Evolutionary conservation across 257 asterid species (phyloP), one percentile per base, ranked within the genome.

Genomic region (Solanum corneliomulleri): DNA sequence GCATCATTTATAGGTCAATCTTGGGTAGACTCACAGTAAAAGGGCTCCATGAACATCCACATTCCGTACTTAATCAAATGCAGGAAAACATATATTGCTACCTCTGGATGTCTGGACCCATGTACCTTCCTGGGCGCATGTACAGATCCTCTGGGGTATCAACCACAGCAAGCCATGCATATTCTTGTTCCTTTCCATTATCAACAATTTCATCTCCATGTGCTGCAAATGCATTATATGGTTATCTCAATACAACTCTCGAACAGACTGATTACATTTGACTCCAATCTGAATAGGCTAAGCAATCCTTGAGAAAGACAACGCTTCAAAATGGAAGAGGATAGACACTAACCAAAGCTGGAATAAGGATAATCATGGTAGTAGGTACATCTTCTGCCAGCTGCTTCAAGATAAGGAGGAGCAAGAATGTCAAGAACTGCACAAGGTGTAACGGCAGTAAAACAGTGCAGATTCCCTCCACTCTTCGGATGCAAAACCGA

Each of bases 401-500:
- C 92, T 86, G 84, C 87, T 91, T 92, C 98, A 41, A 90, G 88
- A 70, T 97, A 97, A 84, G 99, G 98, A 78, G 99, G 99, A 7
- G 98, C 95, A 89, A 97, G 98, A 90, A 97, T 93, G 91, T 97
- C 99, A 33, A 97, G 94, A 89, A 97, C 94, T 21, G 98, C 99
- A 90, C 99, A 97, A 74, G 99, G 98, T 88, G 97, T 91, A 64
- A 97, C 6, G 49, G 99, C 99, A 33, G 98, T 97, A 88, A 97
- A 97, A 88, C 94, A 91, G 87, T 97, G 99, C 90, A 97, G 91
- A 89, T 97, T 97, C 76, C 98, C 99, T 90, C 99, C 99, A 23
- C 90, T 94, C 82, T 88, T 94, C 44, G 99, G 99, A 84, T 93
- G 94, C 87, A 97, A 88, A 82, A 93, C 87, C 31, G 98, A 94